Evolutionary conservation across 2,329 filamentous ascomycete genomes (phyloP).

Genomic region (Paecilomyces dactylethromorphus): DNA sequence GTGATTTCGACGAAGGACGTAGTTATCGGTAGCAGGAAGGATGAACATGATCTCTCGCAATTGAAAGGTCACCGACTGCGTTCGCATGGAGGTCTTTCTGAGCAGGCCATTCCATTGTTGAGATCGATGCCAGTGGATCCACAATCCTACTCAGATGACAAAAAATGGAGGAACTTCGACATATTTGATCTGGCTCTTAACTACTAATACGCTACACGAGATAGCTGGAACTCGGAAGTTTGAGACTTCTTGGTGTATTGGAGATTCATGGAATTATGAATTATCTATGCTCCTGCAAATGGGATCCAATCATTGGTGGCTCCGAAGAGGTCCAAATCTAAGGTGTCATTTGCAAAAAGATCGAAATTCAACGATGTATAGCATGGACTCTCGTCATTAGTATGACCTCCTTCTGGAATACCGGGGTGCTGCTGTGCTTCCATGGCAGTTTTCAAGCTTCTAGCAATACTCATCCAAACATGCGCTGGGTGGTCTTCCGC

Average conservation of each 20-base stretch:
- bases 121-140: constrained; percentile 17
- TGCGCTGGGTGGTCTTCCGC: background rate
- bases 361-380: background rate
- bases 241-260: background rate
- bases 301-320: background rate
- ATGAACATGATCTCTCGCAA: background rate
- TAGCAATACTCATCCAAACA: background rate
- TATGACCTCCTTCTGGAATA: background rate
- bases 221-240: background rate
- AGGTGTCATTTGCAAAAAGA: background rate
- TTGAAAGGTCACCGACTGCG: constrained; percentile 18
- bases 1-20: constrained; percentile 28
- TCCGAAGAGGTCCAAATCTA: background rate
- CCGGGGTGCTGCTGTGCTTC: background rate
- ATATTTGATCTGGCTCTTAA: background rate
- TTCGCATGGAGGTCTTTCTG: constrained; percentile 36
- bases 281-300: background rate
- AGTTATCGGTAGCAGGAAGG: constrained; percentile 26
- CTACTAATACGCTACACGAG: background rate
- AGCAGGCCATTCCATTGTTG: constrained; percentile 32
- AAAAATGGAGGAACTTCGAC: background rate
- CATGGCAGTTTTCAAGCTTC: background rate
- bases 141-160: background rate
- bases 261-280: background rate
- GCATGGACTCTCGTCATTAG: background rate